These are phyloP conservation scores for Boletellus ananas DNA, from an alignment of 768 basidiomycete genomes.

Conservation along the genomic window DNA sequence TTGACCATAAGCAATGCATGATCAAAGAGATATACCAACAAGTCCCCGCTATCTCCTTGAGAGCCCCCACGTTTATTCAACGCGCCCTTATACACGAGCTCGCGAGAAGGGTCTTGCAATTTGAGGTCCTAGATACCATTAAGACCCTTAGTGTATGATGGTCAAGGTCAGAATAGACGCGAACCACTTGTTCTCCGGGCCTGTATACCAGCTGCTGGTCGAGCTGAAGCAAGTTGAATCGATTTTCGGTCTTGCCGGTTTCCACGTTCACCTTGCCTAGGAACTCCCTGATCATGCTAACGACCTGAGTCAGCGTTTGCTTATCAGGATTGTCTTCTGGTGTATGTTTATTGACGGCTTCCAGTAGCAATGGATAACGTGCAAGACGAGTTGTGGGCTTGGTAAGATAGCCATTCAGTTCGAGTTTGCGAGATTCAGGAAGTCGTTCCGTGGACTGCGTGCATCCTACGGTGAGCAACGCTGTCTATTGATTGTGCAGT, in stretches of 20 bases:
- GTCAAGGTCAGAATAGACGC: conserved; percentile 26
- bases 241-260: conserved; percentile 92
- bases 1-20: conserved; percentile 95
- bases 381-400: conserved; percentile 97
- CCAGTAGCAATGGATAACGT: conserved; percentile 91
- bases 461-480: neutral
- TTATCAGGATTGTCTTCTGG: conserved; percentile 89
- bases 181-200: conserved; percentile 84
- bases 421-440: conserved; percentile 93
- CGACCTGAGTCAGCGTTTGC: conserved; percentile 66
- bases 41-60: conserved; percentile 77
- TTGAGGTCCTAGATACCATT: conserved; percentile 63
- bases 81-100: conserved; percentile 87
- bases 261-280: conserved; percentile 86
- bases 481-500: neutral
- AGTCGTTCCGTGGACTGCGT: conserved; percentile 82
- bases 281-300: conserved; percentile 76
- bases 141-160: neutral
- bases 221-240: conserved; percentile 92
- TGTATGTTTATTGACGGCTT: conserved; percentile 90
- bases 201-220: conserved; percentile 89
- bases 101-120: conserved; percentile 80
- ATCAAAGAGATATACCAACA: conserved; percentile 94
- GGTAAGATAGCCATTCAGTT: conserved; percentile 95
- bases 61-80: conserved; percentile 79